Percentiles rank a stretch among this genome's conserved stretches.
phyloP scores from a whole-genome alignment of 2,329 filamentous ascomycete genomes.

The Gaeumannomyces tritici region DNA sequence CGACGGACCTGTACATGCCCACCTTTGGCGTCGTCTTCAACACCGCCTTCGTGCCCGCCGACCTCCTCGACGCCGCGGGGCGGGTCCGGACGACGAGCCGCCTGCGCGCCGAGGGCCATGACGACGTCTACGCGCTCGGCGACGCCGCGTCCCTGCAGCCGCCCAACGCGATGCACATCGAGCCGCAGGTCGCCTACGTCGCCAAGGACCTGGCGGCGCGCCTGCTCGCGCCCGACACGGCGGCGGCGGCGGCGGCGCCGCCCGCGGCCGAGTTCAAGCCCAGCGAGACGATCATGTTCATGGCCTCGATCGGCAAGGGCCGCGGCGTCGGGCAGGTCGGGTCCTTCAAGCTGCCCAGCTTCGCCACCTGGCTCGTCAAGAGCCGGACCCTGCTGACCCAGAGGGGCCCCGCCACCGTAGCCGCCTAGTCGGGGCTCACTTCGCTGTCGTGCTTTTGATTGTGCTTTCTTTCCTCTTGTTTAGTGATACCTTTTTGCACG shows the following conservation, averaged over 20 bases:
- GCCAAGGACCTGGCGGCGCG: conserved; percentile 13
- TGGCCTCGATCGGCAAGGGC: conserved; percentile 13
- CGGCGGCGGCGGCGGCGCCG: neutral
- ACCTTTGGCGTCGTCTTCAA: conserved; percentile 35
- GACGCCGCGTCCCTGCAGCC: conserved; percentile 18
- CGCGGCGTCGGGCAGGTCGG: conserved; percentile 18
- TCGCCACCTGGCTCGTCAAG: conserved; percentile 15
- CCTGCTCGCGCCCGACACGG: conserved; percentile 6
- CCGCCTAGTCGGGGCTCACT: neutral
- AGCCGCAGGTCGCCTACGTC: conserved; percentile 14
- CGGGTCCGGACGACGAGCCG: conserved; percentile 13
- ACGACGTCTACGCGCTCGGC: conserved; percentile 19
- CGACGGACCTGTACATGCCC: conserved; percentile 30
- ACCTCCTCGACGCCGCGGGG: conserved; percentile 15
- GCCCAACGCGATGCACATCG: conserved; percentile 11
- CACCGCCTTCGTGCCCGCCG: conserved; percentile 17
- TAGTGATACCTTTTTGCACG: neutral
- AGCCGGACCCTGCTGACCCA: conserved; percentile 12
- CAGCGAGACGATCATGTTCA: conserved; percentile 9
- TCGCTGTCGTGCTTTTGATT: neutral
- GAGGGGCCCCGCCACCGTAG: neutral
- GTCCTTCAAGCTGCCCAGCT: conserved; percentile 10
- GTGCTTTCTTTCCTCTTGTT: neutral
- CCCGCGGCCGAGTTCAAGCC: conserved; percentile 10
- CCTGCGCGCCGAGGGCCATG: conserved; percentile 16